Conservation (phyloP, 2,329 filamentous ascomycete species). For the Fusarium buxicola region DNA sequence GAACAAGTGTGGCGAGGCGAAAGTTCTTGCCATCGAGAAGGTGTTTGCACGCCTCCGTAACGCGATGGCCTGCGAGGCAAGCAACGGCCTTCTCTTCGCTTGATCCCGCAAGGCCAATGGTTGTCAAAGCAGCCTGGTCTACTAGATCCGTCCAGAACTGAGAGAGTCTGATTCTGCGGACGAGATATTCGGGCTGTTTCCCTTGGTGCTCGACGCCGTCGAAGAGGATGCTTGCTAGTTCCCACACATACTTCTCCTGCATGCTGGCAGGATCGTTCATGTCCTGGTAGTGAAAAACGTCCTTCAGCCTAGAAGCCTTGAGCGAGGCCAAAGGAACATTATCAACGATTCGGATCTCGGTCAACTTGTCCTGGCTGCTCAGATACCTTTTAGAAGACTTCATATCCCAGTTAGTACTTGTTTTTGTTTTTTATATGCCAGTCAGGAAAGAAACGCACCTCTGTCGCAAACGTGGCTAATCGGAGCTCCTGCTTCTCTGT, state of each 20-base stretch:
- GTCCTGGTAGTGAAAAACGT: constrained; percentile 56
- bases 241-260: constrained; percentile 84
- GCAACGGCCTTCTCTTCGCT: constrained; percentile 87
- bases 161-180: constrained; percentile 74
- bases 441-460: constrained; percentile 52
- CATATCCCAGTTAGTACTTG: constrained; percentile 28
- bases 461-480: constrained; percentile 71
- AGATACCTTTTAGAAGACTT: constrained; percentile 68
- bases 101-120: constrained; percentile 68
- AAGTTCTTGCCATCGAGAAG: constrained; percentile 82
- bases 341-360: constrained; percentile 64
- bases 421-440: not conserved
- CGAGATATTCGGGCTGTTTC: constrained; percentile 53
- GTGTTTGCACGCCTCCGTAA: constrained; percentile 84
- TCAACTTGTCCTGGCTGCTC: constrained; percentile 65
- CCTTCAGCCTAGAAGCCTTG: constrained; percentile 50
- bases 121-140: constrained; percentile 66
- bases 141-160: constrained; percentile 75
- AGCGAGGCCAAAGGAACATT: constrained; percentile 71
- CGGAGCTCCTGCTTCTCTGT: constrained; percentile 73
- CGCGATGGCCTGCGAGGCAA: constrained; percentile 80
- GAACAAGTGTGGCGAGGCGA: constrained; percentile 84
- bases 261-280: constrained; percentile 58
- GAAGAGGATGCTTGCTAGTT: constrained; percentile 87
- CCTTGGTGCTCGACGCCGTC: constrained; percentile 68